Evolutionary conservation across 2,329 filamentous ascomycete species (phyloP).

Genomic region (Cryoendolithus antarcticus): DNA sequence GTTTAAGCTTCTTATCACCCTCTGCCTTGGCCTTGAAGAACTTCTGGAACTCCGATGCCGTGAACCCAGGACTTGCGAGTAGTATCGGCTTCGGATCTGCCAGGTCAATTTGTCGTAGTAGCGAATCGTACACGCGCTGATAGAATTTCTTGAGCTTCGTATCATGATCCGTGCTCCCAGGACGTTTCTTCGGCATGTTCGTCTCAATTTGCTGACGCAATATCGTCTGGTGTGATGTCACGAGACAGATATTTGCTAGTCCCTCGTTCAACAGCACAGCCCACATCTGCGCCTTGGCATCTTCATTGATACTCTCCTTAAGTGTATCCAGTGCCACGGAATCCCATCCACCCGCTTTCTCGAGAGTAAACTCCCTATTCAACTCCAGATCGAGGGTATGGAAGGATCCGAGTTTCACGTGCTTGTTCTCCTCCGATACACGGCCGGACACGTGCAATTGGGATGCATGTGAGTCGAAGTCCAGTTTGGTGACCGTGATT

Average conservation of each 20-base stretch:
- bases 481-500: constrained; percentile 52
- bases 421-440: constrained; percentile 53
- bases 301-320: constrained; percentile 64
- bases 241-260: constrained; percentile 68
- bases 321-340: constrained; percentile 71
- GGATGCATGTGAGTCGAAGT: constrained; percentile 57
- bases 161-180: constrained; percentile 49
- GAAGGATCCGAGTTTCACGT: constrained; percentile 53
- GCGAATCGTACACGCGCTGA: constrained; percentile 59
- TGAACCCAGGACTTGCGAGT: constrained; percentile 80
- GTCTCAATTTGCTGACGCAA: constrained; percentile 58
- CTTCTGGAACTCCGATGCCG: constrained; percentile 66
- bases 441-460: constrained; percentile 57
- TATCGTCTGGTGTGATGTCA: constrained; percentile 68
- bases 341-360: constrained; percentile 81
- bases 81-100: constrained; percentile 57
- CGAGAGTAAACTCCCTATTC: constrained; percentile 73
- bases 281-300: constrained; percentile 69
- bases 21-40: constrained; percentile 54
- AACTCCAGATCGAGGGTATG: constrained; percentile 77
- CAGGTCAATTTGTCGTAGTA: constrained; percentile 70
- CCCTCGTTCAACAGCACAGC: constrained; percentile 92
- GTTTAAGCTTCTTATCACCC: constrained; percentile 59
- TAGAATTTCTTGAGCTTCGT: constrained; percentile 55
- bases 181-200: constrained; percentile 54